Evolutionary conservation across 805 yeast genomes (phyloP).

Genomic region (Candida sanyiensis): DNA sequence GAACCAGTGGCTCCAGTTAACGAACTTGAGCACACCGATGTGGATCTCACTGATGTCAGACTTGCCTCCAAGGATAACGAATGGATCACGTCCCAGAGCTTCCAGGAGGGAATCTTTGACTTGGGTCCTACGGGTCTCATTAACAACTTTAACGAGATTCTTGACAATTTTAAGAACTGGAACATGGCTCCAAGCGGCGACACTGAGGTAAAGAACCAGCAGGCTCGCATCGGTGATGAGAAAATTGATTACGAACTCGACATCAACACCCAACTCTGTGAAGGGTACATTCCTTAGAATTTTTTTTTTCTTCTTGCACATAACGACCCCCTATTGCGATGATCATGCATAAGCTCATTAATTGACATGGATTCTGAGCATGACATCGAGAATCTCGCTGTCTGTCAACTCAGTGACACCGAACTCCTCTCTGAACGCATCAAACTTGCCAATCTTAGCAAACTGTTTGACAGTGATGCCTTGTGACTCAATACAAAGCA

Average conservation of each 20-base stretch:
- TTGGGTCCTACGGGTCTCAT: conserved; percentile 73
- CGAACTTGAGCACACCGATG: too few relatives aligned
- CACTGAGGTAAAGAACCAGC: too few relatives aligned
- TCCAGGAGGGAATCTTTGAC: conserved; percentile 31
- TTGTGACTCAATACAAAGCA: conserved; percentile 7
- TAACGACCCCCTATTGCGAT: too few relatives aligned
- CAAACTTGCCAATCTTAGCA: conserved; percentile 27
- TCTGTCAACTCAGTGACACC: conserved; percentile 23
- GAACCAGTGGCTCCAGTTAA: too few relatives aligned
- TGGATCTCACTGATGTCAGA: conserved; percentile 15
- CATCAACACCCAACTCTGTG: conserved; percentile 2
- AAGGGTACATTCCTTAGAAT: conserved; percentile 10
- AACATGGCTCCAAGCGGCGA: conserved; percentile 13
- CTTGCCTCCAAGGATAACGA: conserved; percentile 11
- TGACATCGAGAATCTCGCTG: conserved; percentile 32
- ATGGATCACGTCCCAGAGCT: conserved; percentile 27
- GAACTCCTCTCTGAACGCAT: conserved; percentile 20
- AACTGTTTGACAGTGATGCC: conserved; percentile 24
- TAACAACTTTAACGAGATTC: conserved; percentile 55
- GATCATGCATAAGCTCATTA: too few relatives aligned
- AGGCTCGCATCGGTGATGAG: conserved; percentile 4
- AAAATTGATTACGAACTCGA: conserved; percentile 4
- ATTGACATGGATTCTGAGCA: conserved; percentile 28
- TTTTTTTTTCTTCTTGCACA: neutral
- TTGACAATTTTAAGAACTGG: conserved; percentile 38